phyloP scores from a whole-genome alignment of 768 basidiomycete genomes.

The Lactarius tabidus region DNA sequence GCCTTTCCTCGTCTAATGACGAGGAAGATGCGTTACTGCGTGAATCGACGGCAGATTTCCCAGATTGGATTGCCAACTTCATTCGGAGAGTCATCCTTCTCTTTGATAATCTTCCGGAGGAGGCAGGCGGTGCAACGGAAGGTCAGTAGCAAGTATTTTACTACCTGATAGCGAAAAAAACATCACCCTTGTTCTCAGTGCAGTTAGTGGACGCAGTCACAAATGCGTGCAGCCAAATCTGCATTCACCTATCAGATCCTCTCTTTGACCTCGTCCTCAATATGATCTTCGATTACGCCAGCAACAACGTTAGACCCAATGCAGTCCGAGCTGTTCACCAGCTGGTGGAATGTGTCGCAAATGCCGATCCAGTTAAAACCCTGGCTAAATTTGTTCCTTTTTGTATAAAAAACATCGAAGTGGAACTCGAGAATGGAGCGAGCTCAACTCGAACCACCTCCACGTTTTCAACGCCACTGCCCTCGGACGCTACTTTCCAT shows the following conservation, averaged over 20 bases:
- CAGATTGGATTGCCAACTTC: conserved; percentile 82
- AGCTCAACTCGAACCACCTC: conserved; percentile 71
- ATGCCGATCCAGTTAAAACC: conserved; percentile 72
- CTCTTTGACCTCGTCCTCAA: conserved; percentile 78
- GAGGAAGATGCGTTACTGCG: conserved; percentile 71
- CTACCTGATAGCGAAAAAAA: neutral
- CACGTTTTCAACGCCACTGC: conserved; percentile 53
- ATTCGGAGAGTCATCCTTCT: conserved; percentile 73
- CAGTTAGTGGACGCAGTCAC: conserved; percentile 75
- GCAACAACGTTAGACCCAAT: conserved; percentile 76
- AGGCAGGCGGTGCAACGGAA: conserved; percentile 66
- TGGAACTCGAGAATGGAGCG: conserved; percentile 82
- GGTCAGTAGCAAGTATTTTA: conserved; percentile 34
- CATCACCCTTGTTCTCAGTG: conserved; percentile 37
- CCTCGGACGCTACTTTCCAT: conserved; percentile 82
- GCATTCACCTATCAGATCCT: conserved; percentile 66
- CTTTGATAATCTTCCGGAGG: conserved; percentile 83
- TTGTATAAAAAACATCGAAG: conserved; percentile 62
- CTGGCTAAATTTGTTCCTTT: conserved; percentile 75
- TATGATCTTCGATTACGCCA: conserved; percentile 80
- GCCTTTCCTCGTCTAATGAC: conserved; percentile 45
- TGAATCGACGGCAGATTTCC: conserved; percentile 69
- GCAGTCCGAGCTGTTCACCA: conserved; percentile 85
- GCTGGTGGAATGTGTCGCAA: conserved; percentile 80
- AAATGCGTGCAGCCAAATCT: conserved; percentile 73